These are phyloP conservation scores for Phytophthora megakarya DNA, from an alignment of 352 stramenopile species.

Conservation along the genomic window DNA sequence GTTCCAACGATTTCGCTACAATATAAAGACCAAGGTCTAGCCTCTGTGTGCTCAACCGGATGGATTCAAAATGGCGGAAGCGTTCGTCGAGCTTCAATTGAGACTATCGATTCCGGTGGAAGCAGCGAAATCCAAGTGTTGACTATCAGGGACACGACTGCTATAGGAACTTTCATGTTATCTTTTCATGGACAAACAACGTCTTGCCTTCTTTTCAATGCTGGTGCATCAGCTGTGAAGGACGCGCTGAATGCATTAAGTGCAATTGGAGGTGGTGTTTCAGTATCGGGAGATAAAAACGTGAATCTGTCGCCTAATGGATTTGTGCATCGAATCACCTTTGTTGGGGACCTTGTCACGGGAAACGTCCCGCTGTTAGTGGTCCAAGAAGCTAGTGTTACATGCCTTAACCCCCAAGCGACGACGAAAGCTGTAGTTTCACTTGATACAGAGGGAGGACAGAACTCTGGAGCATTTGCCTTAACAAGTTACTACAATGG, in stretches of 20 bases:
- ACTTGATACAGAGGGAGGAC: conserved; percentile 31
- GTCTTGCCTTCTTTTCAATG: conserved; percentile 45
- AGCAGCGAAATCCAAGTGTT: conserved; percentile 71
- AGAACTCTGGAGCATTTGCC: conserved; percentile 43
- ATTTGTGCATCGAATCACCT: conserved; percentile 68
- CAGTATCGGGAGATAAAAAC: conserved; percentile 55
- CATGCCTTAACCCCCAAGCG: conserved; percentile 7
- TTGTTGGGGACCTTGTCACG: conserved; percentile 59
- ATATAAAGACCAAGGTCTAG: conserved; percentile 36
- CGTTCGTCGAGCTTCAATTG: conserved; percentile 45
- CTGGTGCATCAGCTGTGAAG: conserved; percentile 29
- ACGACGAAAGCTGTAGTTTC: conserved; percentile 28
- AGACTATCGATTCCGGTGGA: conserved; percentile 51
- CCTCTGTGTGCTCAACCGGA: conserved; percentile 17
- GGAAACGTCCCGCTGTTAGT: conserved; percentile 51
- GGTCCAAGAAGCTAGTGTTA: conserved; percentile 7
- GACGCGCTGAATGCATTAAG: conserved; percentile 36
- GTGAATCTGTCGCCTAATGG: conserved; percentile 50
- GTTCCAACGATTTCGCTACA: conserved; percentile 37
- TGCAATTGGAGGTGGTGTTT: conserved; percentile 48
- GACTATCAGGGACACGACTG: conserved; percentile 33
- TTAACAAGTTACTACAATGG: conserved; percentile 55
- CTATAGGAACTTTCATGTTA: conserved; percentile 45
- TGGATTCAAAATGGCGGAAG: conserved; percentile 45
- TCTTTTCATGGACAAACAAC: conserved; percentile 50